Evolutionary conservation across 352 stramenopile species (phyloP).

Genomic region (Globisporangium heterothallicum): DNA sequence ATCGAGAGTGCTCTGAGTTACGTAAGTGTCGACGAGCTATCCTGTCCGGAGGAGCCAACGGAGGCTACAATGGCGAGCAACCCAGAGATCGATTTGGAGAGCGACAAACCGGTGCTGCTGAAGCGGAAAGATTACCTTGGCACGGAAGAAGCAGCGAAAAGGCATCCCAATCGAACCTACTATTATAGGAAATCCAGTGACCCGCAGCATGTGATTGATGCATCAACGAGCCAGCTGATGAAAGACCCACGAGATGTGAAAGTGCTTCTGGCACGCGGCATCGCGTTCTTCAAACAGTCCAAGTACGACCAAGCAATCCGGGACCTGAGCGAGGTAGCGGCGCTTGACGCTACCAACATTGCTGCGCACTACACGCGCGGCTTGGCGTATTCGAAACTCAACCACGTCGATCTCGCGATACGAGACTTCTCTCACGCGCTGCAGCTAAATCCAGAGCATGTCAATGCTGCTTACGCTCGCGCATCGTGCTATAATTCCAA

Average conservation of each 20-base stretch:
- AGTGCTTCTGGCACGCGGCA: conserved; percentile 62
- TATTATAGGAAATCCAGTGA: conserved; percentile 73
- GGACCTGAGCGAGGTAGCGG: conserved; percentile 43
- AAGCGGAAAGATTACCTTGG: conserved; percentile 78
- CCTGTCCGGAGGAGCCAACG: too few relatives aligned
- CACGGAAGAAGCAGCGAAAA: conserved; percentile 57
- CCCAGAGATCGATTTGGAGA: conserved; percentile 29
- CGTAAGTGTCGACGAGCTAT: too few relatives aligned
- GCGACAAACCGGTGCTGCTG: conserved; percentile 31
- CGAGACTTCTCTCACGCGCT: conserved; percentile 71
- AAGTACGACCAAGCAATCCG: conserved; percentile 48
- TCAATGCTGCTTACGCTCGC: conserved; percentile 84
- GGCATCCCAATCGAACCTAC: conserved; percentile 66
- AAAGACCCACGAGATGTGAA: conserved; percentile 54
- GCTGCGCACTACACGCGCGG: conserved; percentile 71
- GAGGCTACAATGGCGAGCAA: conserved; percentile 25
- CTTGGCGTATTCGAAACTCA: conserved; percentile 62
- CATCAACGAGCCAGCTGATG: conserved; percentile 62
- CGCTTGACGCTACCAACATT: conserved; percentile 39
- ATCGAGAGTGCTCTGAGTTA: too few relatives aligned
- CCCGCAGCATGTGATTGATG: conserved; percentile 67
- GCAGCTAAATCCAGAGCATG: conserved; percentile 77
- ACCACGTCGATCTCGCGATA: conserved; percentile 68
- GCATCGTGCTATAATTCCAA: conserved; percentile 85
- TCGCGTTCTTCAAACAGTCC: conserved; percentile 76